Conservation (phyloP, 306 rosid genomes). For the Coriaria nepalensis region DNA sequence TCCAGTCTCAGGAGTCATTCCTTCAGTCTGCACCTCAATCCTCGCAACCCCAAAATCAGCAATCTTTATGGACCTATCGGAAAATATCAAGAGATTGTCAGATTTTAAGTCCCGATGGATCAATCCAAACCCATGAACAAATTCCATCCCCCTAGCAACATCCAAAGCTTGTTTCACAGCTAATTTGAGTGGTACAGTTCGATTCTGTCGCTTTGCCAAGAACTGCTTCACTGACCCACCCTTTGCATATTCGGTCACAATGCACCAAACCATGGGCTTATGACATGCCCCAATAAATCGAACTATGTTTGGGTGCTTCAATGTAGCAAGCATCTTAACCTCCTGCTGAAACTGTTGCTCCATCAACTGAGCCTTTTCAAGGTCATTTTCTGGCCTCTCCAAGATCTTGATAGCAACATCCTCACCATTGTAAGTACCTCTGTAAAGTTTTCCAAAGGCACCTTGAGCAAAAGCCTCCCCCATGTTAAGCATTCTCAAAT, state of each 20-base stretch:
- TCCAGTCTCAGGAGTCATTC: conserved; percentile 99
- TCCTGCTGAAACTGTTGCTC: conserved; percentile 98
- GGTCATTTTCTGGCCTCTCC: conserved; percentile 96
- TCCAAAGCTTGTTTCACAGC: conserved; percentile 98
- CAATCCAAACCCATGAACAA: conserved; percentile 79
- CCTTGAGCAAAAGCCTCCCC: conserved; percentile 98
- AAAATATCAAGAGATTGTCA: conserved; percentile 81
- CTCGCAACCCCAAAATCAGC: conserved; percentile 99
- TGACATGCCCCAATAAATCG: conserved; percentile 92
- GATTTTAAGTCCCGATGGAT: conserved; percentile 96
- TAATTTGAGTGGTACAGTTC: conserved; percentile 82
- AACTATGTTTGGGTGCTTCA: conserved; percentile 87
- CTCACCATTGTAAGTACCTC: conserved; percentile 87
- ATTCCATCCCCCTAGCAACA: conserved; percentile 93
- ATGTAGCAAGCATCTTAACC: conserved; percentile 88
- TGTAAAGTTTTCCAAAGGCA: conserved; percentile 91
- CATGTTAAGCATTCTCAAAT: conserved; percentile 80
- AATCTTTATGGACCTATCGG: conserved; percentile 89
- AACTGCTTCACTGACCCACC: conserved; percentile 94
- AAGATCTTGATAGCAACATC: conserved; percentile 94
- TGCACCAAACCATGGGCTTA: conserved; percentile 98
- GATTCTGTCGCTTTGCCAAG: conserved; percentile 64
- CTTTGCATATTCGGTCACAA: conserved; percentile 93
- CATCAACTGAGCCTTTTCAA: conserved; percentile 77
- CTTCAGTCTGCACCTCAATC: conserved; percentile 99